Percentiles rank a stretch among this genome's conserved stretches.
Conservation (phyloP, 805 yeast species). For the Metschnikowia cubensis region DNA sequence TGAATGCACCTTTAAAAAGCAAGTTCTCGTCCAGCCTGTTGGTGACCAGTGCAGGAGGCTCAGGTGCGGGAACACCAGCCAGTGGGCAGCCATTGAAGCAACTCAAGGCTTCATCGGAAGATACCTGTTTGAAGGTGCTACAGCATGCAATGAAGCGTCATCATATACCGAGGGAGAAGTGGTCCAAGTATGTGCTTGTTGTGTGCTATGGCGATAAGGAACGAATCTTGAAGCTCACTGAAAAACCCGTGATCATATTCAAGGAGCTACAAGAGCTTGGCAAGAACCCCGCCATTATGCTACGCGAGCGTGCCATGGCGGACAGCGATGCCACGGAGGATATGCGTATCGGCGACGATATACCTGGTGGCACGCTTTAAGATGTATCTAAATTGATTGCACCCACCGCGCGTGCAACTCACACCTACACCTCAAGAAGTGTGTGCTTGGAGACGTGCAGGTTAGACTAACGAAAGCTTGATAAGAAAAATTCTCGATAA, state of each 20-base stretch:
- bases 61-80: constrained; percentile 3
- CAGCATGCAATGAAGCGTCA: constrained; percentile 88
- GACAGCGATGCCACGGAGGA: constrained; percentile 27
- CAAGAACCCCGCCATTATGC: constrained; percentile 86
- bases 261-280: constrained; percentile 84
- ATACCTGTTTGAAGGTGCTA: constrained; percentile 82
- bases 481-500: too few relatives aligned
- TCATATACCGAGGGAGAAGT: constrained; percentile 69
- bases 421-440: background rate
- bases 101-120: constrained; percentile 81
- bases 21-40: constrained; percentile 13
- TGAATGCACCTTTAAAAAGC: constrained; percentile 5
- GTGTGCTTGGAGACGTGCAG: background rate
- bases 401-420: background rate
- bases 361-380: constrained; percentile 42
- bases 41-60: constrained; percentile 1
- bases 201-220: constrained; percentile 91
- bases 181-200: constrained; percentile 85
- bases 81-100: constrained; percentile 65
- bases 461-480: too few relatives aligned
- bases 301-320: constrained; percentile 64
- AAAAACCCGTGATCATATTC: constrained; percentile 81
- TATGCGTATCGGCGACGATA: constrained; percentile 39
- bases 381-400: background rate
- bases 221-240: constrained; percentile 74